Percentiles rank a stretch among this genome's conserved stretches.
Conservation (phyloP, 169 alveolate species). For the Cryptosporidium sp. region DNA sequence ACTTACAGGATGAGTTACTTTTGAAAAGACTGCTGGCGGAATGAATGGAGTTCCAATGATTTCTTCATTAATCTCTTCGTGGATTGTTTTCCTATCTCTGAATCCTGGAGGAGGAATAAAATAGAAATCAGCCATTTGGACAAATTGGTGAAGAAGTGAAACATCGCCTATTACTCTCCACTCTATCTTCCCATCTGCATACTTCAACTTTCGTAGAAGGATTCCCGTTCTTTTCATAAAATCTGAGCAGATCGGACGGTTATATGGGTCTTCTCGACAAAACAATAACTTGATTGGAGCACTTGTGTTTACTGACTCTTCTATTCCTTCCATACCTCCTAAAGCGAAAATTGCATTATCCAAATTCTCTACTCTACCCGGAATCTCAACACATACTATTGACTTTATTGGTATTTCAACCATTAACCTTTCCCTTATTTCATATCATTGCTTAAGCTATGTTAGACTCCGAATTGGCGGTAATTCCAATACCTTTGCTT, state of each 20-base stretch:
- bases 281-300: conserved; percentile 29
- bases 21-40: conserved; percentile 68
- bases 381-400: conserved; percentile 54
- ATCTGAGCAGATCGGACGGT: conserved; percentile 45
- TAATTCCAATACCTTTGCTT: not conserved
- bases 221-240: conserved; percentile 64
- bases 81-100: conserved; percentile 57
- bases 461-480: not conserved
- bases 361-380: conserved; percentile 48
- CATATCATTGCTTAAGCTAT: not conserved
- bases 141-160: conserved; percentile 19
- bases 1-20: conserved; percentile 51
- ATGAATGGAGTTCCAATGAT: conserved; percentile 27
- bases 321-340: conserved; percentile 47
- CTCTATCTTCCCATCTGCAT: conserved; percentile 24
- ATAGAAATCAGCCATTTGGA: conserved; percentile 70
- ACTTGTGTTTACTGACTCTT: conserved; percentile 7
- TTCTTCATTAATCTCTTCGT: conserved; percentile 49
- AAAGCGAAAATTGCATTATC: conserved; percentile 64
- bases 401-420: conserved; percentile 20
- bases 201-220: conserved; percentile 10
- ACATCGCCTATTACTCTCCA: conserved; percentile 49
- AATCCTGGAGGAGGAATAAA: conserved; percentile 67
- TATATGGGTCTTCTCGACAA: conserved; percentile 69
- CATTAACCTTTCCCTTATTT: not conserved